Conservation (phyloP, 75 land plant species). For the Picea glauca region DNA sequence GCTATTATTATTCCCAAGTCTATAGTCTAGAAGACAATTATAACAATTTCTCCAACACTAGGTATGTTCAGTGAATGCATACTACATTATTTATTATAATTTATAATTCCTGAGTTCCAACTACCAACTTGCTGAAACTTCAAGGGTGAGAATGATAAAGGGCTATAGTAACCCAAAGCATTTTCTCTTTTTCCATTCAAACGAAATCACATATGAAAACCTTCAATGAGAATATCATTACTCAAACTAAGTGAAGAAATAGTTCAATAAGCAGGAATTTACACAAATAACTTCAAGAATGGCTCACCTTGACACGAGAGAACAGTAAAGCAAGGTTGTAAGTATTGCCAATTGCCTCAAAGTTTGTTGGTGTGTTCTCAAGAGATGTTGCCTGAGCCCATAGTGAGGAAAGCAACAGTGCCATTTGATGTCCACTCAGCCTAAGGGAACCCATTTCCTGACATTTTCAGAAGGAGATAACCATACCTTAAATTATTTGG, state of each 20-base stretch:
- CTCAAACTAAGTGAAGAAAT: neutral
- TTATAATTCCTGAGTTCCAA: neutral
- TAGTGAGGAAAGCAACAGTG: conserved; percentile 76
- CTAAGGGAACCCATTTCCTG: conserved; percentile 61
- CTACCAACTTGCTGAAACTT: neutral
- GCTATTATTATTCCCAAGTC: too few species aligned
- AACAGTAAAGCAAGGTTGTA: conserved; percentile 65
- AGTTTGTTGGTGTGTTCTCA: conserved; percentile 73
- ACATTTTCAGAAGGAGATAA: neutral
- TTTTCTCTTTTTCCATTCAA: too few species aligned
- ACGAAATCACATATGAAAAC: neutral
- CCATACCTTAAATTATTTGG: neutral
- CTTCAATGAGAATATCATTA: neutral
- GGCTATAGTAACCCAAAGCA: too few species aligned
- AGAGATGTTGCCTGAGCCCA: conserved; percentile 61
- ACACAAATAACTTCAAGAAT: neutral
- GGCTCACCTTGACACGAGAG: conserved; percentile 71
- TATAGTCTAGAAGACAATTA: too few species aligned
- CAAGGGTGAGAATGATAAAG: too few species aligned
- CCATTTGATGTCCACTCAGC: conserved; percentile 75
- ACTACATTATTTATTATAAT: neutral
- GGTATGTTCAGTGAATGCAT: neutral
- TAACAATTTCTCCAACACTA: neutral
- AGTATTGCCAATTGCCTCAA: conserved; percentile 90
- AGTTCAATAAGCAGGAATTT: neutral